phyloP scores from a whole-genome alignment of 148 eudicot species.

The Chenopodium album region DNA sequence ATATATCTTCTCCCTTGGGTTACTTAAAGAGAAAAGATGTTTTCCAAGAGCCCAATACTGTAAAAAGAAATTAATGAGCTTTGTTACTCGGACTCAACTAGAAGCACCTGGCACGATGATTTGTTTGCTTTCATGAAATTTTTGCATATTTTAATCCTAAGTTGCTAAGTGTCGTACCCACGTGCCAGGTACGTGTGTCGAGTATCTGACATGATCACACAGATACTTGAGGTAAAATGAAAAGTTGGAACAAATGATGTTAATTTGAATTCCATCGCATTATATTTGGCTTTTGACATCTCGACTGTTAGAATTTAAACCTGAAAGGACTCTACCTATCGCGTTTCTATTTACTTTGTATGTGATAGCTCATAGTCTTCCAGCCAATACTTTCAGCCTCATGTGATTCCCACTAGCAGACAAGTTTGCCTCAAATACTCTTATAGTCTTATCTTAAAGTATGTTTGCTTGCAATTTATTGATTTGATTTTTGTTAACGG shows the following conservation, averaged over 20 bases:
- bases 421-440: neutral
- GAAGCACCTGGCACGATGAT: neutral
- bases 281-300: neutral
- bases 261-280: neutral
- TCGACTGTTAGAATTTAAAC: neutral
- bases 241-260: neutral
- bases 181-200: no score
- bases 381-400: neutral
- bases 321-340: neutral
- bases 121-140: no score
- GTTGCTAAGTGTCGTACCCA: neutral
- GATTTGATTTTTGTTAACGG: constrained; percentile 33
- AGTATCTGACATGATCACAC: neutral
- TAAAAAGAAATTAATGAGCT: neutral
- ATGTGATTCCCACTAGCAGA: neutral
- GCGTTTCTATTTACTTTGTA: no score
- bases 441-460: neutral
- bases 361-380: neutral
- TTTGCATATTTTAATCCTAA: no score
- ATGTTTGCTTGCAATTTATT: constrained; percentile 3
- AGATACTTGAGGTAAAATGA: neutral
- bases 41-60: neutral
- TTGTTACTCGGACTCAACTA: neutral
- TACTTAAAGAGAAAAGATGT: no score
- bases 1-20: no score